These are phyloP conservation scores for Brettanomyces anomalus DNA, from an alignment of 805 yeast species.

Conservation along the genomic window DNA sequence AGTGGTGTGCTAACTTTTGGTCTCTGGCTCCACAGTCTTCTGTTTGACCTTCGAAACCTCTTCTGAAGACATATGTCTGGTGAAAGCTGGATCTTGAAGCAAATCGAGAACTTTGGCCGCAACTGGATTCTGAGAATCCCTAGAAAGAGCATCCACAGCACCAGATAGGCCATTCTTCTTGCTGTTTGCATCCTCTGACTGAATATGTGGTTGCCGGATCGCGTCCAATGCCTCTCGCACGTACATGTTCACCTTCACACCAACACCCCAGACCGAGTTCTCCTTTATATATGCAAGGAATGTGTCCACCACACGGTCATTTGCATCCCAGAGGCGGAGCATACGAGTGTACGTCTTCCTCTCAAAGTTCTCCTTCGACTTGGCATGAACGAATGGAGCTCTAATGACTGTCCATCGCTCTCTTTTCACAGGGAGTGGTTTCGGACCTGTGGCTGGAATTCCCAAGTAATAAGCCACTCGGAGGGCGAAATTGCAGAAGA, in stretches of 20 bases:
- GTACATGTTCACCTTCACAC: slow-evolving; percentile 65
- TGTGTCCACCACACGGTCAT: slow-evolving; percentile 74
- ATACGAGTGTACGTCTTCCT: slow-evolving; percentile 74
- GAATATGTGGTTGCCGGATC: slow-evolving; percentile 26
- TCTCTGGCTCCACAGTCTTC: not conserved
- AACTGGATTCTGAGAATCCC: slow-evolving; percentile 31
- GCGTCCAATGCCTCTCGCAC: slow-evolving; percentile 29
- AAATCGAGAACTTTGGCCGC: slow-evolving; percentile 63
- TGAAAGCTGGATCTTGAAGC: slow-evolving; percentile 62
- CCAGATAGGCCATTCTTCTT: slow-evolving; percentile 14
- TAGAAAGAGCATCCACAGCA: slow-evolving; percentile 17
- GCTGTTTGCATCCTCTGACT: slow-evolving; percentile 22
- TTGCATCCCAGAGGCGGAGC: slow-evolving; percentile 74
- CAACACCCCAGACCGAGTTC: slow-evolving; percentile 73
- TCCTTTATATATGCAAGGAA: slow-evolving; percentile 73
- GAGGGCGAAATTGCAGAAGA: slow-evolving; percentile 76
- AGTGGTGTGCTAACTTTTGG: not conserved
- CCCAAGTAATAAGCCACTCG: slow-evolving; percentile 88
- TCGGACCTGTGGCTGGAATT: slow-evolving; percentile 74
- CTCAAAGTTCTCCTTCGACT: slow-evolving; percentile 88
- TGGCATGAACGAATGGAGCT: slow-evolving; percentile 91
- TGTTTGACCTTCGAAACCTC: slow-evolving; percentile 14
- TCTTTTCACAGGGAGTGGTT: slow-evolving; percentile 56
- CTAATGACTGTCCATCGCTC: slow-evolving; percentile 91
- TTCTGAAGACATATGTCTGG: slow-evolving; percentile 34